These are phyloP conservation scores for Calonectria hongkongensis DNA, from an alignment of 2,329 filamentous ascomycete species.

Conservation along the genomic window DNA sequence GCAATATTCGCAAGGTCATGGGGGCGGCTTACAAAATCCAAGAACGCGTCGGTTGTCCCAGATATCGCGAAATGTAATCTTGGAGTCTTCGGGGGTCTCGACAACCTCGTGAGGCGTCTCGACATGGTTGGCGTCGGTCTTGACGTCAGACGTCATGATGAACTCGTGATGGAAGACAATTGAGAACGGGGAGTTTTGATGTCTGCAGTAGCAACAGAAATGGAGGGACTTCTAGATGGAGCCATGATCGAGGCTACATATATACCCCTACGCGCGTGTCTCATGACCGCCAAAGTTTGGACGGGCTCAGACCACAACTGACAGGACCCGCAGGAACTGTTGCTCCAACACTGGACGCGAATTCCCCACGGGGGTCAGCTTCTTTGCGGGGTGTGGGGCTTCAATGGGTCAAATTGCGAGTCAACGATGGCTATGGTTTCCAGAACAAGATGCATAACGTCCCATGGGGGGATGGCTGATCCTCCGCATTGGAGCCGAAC, in stretches of 20 bases:
- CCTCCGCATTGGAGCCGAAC: background rate
- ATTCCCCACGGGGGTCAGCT: constrained; percentile 36
- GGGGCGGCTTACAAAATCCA: constrained; percentile 41
- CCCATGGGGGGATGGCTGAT: constrained; percentile 8
- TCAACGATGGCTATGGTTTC: constrained; percentile 33
- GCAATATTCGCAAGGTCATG: accelerated
- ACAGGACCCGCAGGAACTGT: constrained; percentile 16
- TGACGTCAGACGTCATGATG: constrained; percentile 38
- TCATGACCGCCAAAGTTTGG: constrained; percentile 25
- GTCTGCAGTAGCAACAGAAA: background rate
- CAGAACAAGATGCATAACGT: constrained; percentile 18
- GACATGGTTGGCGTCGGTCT: constrained; percentile 40
- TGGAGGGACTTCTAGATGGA: background rate
- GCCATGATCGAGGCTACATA: constrained; percentile 8
- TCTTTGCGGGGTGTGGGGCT: constrained; percentile 31
- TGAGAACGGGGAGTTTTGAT: background rate
- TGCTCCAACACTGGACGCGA: background rate
- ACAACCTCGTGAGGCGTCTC: constrained; percentile 32
- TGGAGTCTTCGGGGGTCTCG: constrained; percentile 13
- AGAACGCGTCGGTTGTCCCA: constrained; percentile 48
- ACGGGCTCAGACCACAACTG: constrained; percentile 29
- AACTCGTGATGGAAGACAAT: background rate
- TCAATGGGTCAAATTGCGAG: background rate
- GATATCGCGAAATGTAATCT: constrained; percentile 42
- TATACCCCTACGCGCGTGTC: constrained; percentile 4